phyloP scores from a whole-genome alignment of 768 basidiomycete species.

The Pisolithus albus region DNA sequence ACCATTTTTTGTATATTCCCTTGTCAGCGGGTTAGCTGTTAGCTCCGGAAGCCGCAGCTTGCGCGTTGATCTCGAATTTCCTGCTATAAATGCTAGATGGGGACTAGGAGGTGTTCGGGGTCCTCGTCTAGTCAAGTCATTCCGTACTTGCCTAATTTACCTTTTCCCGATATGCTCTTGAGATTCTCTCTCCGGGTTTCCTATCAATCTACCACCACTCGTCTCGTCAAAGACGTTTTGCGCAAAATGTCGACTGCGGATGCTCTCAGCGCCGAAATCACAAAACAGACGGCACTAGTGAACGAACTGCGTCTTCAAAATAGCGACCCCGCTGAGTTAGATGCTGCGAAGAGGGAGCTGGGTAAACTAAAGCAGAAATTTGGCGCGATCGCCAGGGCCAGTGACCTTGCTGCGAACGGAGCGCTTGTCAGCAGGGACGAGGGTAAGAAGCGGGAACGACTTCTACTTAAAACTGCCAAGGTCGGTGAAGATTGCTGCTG shows the following conservation, averaged over 20 bases:
- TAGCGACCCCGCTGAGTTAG: slow-evolving; percentile 42
- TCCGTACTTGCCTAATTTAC: slow-evolving; percentile 5
- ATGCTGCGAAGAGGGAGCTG: slow-evolving; percentile 62
- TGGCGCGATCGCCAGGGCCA: slow-evolving; percentile 33
- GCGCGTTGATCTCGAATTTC: too few relatives aligned
- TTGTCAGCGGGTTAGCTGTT: too few relatives aligned
- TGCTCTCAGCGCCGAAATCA: slow-evolving; percentile 48
- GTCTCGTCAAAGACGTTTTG: slow-evolving; percentile 7
- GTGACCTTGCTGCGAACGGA: slow-evolving; percentile 21
- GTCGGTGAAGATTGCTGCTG: slow-evolving; percentile 34
- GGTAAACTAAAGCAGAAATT: slow-evolving; percentile 60
- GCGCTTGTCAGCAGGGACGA: slow-evolving; percentile 31
- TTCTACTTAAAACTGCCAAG: slow-evolving; percentile 92
- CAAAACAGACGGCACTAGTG: slow-evolving; percentile 47
- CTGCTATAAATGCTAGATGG: too few relatives aligned
- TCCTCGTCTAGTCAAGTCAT: slow-evolving; percentile 20
- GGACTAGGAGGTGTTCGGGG: slow-evolving; percentile 15
- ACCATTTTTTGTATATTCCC: too few relatives aligned
- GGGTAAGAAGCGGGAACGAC: slow-evolving; percentile 57
- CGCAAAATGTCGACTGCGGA: slow-evolving; percentile 37
- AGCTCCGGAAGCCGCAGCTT: too few relatives aligned
- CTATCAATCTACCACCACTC: slow-evolving; percentile 31
- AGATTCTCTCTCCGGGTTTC: slow-evolving; percentile 14
- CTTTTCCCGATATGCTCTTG: slow-evolving; percentile 12
- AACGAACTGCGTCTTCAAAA: slow-evolving; percentile 55